Conservation (phyloP, 176 grass and related monocot genomes). For the Musa itinerans region DNA sequence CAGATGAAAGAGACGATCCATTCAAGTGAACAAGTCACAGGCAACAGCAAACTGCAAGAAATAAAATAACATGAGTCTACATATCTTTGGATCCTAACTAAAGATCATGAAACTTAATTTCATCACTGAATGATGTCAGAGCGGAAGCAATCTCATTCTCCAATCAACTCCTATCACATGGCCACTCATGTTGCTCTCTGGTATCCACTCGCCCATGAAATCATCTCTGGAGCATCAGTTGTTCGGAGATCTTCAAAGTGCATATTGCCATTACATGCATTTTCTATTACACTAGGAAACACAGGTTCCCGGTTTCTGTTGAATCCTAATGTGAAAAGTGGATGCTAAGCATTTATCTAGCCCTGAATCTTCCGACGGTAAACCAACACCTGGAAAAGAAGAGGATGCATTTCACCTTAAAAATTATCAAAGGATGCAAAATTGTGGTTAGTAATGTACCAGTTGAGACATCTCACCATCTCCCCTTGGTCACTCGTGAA, state of each 20-base stretch:
- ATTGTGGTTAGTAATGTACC: neutral
- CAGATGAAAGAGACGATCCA: neutral
- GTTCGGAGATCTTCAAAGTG: neutral
- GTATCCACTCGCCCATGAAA: neutral
- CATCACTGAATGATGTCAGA: neutral
- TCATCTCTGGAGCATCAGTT: neutral
- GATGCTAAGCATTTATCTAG: neutral
- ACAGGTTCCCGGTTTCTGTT: neutral
- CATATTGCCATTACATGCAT: neutral
- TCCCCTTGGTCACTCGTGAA: neutral
- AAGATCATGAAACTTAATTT: neutral
- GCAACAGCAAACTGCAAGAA: no score
- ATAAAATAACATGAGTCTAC: neutral
- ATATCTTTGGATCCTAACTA: neutral
- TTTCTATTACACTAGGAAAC: neutral
- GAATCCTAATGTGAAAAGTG: neutral
- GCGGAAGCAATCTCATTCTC: neutral
- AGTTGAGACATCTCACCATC: constrained; percentile 7
- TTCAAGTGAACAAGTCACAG: neutral
- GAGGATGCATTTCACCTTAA: neutral
- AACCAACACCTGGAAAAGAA: neutral
- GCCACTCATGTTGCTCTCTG: neutral
- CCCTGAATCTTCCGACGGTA: neutral
- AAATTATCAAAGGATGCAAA: no score
- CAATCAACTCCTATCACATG: neutral